Evolutionary conservation across 352 stramenopile species (phyloP), one percentile per base, ranked within the genome.

Genomic region (Phytopythium aichiense): DNA sequence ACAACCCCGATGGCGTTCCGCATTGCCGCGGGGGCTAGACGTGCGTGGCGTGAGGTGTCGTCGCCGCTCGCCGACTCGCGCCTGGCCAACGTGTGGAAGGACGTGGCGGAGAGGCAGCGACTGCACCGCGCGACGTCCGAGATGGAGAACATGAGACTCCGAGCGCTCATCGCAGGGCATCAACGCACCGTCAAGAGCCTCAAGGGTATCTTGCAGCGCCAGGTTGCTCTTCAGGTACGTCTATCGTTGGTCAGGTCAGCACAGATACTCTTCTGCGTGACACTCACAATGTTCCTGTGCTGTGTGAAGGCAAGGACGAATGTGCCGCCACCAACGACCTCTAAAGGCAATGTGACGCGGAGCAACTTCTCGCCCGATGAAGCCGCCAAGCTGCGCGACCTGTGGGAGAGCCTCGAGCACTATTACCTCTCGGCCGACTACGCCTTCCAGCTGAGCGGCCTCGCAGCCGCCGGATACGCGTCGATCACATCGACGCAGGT

Each of bases 131-230:
- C 20, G 6, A 30, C 35, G 31, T 52, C 57, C 7, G 45, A 62
- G 33, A 30, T 37, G 57, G 57, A 56, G 33, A 62, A 62, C 30
- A 35, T 40, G 15, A 20, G 57, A 3, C 57, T 62, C 4, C 57
- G 57, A 16, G 18, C 33, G 45, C 42, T 52, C 11, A n/a, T 62
- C 30, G 30, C 22, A 18, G 31, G 31, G 5, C 57, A 62, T 11
- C 45, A 37, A 16, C 45, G 46, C 22, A 49, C 31, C 12, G 33
- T 62, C 30, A 56, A 48, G 4, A 49, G n/a, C 46, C 43, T 62
- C 5, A n/a, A 37, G 30, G 31, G 5, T 16, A 45, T 58, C 20
- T 22, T 58, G 12, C 53, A 48, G 53, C 53, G 53, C 20, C 53
- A 58, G 15, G 18, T 5, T 7, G 31, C 51, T 16, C 18, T 45